Base-by-base conservation (phyloP, 495 filamentous ascomycete genomes). In the Neurospora sp. region DNA sequence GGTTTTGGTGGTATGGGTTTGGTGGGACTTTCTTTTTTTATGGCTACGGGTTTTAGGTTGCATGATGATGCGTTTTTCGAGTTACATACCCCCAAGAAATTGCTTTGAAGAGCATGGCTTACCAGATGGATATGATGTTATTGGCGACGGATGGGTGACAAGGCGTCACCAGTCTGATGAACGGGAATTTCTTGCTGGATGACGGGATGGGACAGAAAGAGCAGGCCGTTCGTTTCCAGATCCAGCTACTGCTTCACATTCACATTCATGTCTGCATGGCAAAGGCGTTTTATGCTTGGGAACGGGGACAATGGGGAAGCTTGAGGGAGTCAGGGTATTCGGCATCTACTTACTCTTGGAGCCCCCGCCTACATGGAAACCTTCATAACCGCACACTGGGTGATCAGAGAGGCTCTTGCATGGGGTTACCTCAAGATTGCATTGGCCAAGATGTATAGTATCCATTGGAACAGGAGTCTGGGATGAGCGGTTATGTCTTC, bases 361-460 rank as follows among this genome's bases (percentile, higher is more conserved):
- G 0, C 46, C 27, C 46, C 27, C 46, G 2, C 46, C 1, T 27
- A 14, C 5, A 54, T 54, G 46, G 10, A 23, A 6, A 6, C 27
- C 11, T 54, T 59, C 23, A 3, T 6, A 7, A 59, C 11, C 11
- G 11, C 48, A 59, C 1, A 31, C 20, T 27, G 20, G 48, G 20
- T 2, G 10, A 59, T 31, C 20, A 59, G 5, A 31, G 20, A 3
- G 11, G 48, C 12, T 41, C 0, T 20, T 20, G 72, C 70, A 73
- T 76, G 77, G 75, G 76, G 78, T 81, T 80, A 77, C 73, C 69
- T 69, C 70, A 77, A 73, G 76, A 77, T 77, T 44, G 76, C 73
- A 76, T 77, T 73, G 76, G 59, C 72, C 66, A 74, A 73, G 71
- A 77, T 73, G 18, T 46, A 59, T 59, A 27, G 0, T 31, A 16